Conservation (phyloP, 202 grass and related monocot genomes). For the Panicum virgatum region DNA sequence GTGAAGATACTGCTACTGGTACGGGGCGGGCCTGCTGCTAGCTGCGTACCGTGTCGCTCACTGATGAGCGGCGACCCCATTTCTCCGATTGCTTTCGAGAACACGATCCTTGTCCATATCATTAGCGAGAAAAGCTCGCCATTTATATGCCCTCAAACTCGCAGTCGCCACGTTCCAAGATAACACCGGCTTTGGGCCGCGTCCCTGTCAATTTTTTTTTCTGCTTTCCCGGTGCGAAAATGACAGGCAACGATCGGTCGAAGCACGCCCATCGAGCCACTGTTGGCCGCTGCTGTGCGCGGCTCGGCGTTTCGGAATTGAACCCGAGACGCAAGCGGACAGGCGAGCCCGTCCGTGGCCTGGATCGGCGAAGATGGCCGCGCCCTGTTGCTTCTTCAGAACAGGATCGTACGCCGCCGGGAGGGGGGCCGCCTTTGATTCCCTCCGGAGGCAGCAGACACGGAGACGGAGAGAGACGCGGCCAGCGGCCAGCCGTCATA, state of each 20-base stretch:
- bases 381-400: not conserved
- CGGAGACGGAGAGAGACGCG: not conserved
- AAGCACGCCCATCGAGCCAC: not conserved
- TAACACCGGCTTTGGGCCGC: not conserved
- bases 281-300: not conserved
- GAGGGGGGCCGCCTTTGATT: not conserved
- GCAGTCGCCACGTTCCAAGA: not conserved
- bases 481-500: not conserved
- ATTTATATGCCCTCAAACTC: not conserved
- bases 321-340: not conserved
- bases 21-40: too few species aligned
- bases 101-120: slow-evolving; percentile 24
- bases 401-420: slow-evolving; percentile 18
- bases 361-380: too few species aligned
- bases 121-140: not conserved
- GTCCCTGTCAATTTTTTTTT: not conserved
- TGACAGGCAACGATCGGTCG: not conserved
- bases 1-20: not conserved
- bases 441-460: not conserved
- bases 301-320: not conserved
- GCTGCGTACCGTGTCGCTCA: not conserved
- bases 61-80: not conserved
- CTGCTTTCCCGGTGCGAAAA: slow-evolving; percentile 5
- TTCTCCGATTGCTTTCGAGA: slow-evolving; percentile 23
- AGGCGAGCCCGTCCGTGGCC: not conserved